A percentile compares a stretch with the other conserved stretches of the same genome.
Conservation (phyloP, 148 eudicot species). For the Fallopia convolvulus region DNA sequence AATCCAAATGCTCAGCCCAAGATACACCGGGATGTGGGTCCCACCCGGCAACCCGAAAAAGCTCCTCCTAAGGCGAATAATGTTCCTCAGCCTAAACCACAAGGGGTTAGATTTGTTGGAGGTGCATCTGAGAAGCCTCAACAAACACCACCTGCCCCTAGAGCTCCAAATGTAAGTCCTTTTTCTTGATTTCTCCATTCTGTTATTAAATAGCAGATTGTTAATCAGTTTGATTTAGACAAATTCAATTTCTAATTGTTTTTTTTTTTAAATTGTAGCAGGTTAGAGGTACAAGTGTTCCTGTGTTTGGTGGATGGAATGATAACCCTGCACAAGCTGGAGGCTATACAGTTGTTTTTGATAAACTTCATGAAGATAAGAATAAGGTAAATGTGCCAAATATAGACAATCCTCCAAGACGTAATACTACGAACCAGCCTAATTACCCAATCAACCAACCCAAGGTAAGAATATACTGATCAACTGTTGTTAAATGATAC, state of each 20-base stretch:
- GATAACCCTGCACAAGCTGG: not conserved
- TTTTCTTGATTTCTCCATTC: not conserved
- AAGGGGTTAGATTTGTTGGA: not conserved
- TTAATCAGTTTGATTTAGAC: not conserved
- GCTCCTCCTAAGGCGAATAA: not conserved
- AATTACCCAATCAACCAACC: not conserved
- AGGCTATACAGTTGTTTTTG: not conserved
- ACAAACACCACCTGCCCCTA: not conserved
- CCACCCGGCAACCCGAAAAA: not conserved
- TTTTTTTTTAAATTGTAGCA: not conserved
- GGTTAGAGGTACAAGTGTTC: not conserved
- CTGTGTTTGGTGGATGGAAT: slow-evolving; percentile 1
- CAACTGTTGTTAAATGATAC: not conserved
- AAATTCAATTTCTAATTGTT: not conserved
- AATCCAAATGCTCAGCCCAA: not conserved
- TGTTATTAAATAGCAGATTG: not conserved
- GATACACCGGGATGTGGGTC: slow-evolving; percentile 3
- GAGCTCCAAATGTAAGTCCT: not conserved
- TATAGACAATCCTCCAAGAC: not conserved
- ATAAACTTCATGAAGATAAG: slow-evolving; percentile 6
- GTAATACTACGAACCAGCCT: not conserved
- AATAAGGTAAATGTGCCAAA: not conserved
- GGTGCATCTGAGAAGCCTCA: not conserved
- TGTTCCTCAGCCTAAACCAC: not conserved
- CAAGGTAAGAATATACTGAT: not conserved